Conservation (phyloP, 1,139 yeast genomes). For the Nakaseomyces sp. region DNA sequence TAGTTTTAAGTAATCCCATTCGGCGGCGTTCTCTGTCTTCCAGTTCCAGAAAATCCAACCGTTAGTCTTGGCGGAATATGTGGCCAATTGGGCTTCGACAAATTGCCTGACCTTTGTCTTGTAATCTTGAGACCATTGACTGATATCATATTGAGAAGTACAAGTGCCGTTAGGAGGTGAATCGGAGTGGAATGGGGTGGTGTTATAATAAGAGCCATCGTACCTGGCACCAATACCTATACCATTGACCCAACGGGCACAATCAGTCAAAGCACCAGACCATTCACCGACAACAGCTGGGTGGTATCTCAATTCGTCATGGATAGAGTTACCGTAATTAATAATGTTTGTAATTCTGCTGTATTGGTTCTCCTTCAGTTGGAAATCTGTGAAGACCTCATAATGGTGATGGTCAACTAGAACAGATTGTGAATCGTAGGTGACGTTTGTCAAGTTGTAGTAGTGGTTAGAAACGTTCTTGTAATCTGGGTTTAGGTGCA, state of each 20-base stretch:
- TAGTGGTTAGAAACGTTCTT: constrained; percentile 22
- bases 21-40: constrained; percentile 53
- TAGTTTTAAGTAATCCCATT: constrained; percentile 54
- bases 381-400: constrained; percentile 45
- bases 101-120: constrained; percentile 36
- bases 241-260: constrained; percentile 59
- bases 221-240: constrained; percentile 51
- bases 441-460: constrained; percentile 13
- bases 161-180: constrained; percentile 16
- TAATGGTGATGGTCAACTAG: constrained; percentile 54
- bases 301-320: constrained; percentile 35
- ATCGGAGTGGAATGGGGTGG: constrained; percentile 26
- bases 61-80: constrained; percentile 35
- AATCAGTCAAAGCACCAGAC: constrained; percentile 58
- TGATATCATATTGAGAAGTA: constrained; percentile 17
- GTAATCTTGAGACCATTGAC: constrained; percentile 32
- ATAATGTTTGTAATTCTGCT: constrained; percentile 31
- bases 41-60: constrained; percentile 70
- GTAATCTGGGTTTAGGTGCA: constrained; percentile 34
- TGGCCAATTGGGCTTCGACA: constrained; percentile 44
- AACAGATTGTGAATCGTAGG: constrained; percentile 34
- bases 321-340: constrained; percentile 35
- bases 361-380: constrained; percentile 32
- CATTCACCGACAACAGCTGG: constrained; percentile 55
- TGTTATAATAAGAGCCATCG: constrained; percentile 41